Conservation (phyloP, 2,329 filamentous ascomycete species). For the Hymenoscyphus fraxineus region DNA sequence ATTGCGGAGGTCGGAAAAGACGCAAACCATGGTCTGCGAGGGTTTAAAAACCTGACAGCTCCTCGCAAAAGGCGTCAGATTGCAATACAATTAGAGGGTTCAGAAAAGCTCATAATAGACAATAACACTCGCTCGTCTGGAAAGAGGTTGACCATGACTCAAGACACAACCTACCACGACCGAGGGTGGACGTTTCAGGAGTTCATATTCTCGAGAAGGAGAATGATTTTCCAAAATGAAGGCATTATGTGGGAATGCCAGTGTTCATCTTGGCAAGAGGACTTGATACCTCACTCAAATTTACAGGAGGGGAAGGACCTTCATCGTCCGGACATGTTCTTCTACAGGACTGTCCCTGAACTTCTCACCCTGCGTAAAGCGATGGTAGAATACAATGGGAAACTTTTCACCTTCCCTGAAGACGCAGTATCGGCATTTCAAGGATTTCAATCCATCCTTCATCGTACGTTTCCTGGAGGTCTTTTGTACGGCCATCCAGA, state of each 20-base stretch:
- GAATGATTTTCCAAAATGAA: not conserved
- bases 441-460: not conserved
- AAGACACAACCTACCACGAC: not conserved
- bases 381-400: not conserved
- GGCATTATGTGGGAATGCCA: not conserved
- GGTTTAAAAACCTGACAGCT: not conserved
- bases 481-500: not conserved
- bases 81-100: not conserved
- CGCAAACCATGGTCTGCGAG: not conserved
- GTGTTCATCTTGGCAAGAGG: not conserved
- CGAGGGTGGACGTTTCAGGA: constrained; percentile 9
- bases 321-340: too few species aligned
- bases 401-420: not conserved
- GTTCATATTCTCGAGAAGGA: not conserved
- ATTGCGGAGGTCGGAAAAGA: not conserved
- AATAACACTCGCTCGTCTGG: not conserved
- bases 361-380: not conserved
- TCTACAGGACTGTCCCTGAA: too few species aligned
- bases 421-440: constrained; percentile 1
- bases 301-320: not conserved
- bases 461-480: not conserved
- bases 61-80: not conserved
- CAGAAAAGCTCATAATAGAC: not conserved
- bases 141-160: not conserved
- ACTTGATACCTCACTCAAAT: not conserved